Conservation (phyloP, 257 asterid species). For the Marsdenia floribunda region DNA sequence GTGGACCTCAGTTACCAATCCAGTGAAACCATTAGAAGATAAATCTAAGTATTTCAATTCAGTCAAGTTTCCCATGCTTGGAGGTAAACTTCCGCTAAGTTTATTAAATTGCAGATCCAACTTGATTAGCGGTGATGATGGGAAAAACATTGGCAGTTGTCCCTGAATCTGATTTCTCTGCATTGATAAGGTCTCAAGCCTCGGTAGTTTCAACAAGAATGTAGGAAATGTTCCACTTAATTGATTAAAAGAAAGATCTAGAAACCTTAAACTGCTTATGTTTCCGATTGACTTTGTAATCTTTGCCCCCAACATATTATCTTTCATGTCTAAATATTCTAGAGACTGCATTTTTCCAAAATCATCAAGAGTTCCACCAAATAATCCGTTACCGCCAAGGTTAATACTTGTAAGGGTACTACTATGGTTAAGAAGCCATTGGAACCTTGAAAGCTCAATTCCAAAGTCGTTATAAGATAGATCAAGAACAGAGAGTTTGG, state of each 20-base stretch:
- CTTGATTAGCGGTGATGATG: neutral
- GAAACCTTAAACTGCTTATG: neutral
- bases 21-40: neutral
- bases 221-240: neutral
- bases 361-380: neutral
- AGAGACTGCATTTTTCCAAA: neutral
- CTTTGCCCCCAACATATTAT: neutral
- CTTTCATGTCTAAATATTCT: neutral
- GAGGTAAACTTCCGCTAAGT: neutral
- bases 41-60: neutral
- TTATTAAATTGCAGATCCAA: neutral
- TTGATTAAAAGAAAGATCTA: neutral
- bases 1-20: neutral
- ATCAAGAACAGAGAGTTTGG: neutral
- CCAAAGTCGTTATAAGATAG: neutral
- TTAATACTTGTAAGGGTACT: neutral
- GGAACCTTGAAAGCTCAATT: neutral
- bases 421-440: neutral
- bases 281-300: neutral
- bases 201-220: neutral
- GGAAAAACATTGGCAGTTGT: neutral
- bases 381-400: neutral
- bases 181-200: neutral
- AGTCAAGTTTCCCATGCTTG: neutral
- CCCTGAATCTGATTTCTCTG: neutral